These are phyloP conservation scores for Sarocladiaceae sp. DNA, from an alignment of 2,329 filamentous ascomycete genomes.

Conservation along the genomic window DNA sequence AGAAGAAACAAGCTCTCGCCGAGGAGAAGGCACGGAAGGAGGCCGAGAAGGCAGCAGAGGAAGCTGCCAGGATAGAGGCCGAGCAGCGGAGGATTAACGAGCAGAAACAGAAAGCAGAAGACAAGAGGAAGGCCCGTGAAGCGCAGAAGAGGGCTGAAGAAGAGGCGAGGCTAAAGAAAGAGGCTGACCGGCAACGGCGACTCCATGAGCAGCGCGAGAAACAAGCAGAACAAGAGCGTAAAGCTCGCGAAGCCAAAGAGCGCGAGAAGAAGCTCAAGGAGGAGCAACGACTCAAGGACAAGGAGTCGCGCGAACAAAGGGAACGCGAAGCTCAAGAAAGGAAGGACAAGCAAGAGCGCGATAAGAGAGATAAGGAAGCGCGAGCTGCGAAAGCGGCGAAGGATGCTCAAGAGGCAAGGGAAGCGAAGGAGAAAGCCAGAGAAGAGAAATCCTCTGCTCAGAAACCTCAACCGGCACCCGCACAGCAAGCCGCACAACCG, in stretches of 20 bases:
- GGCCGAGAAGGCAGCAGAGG: slow-evolving; percentile 83
- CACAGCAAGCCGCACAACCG: slow-evolving; percentile 28
- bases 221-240: slow-evolving; percentile 81
- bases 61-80: slow-evolving; percentile 68
- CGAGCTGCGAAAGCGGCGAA: slow-evolving; percentile 53
- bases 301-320: slow-evolving; percentile 67
- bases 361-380: slow-evolving; percentile 58
- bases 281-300: slow-evolving; percentile 76
- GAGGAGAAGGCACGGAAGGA: slow-evolving; percentile 87
- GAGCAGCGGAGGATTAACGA: slow-evolving; percentile 80
- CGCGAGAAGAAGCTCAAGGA: slow-evolving; percentile 83
- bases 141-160: slow-evolving; percentile 86
- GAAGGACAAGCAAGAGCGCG: slow-evolving; percentile 57
- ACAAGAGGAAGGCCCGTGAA: slow-evolving; percentile 88
- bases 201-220: slow-evolving; percentile 81
- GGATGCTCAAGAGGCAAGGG: slow-evolving; percentile 47
- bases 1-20: slow-evolving; percentile 84
- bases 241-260: slow-evolving; percentile 54
- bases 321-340: slow-evolving; percentile 66
- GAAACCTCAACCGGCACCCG: slow-evolving; percentile 20
- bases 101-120: slow-evolving; percentile 75
- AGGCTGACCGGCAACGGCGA: slow-evolving; percentile 76
- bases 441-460: slow-evolving; percentile 47
- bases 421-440: slow-evolving; percentile 60
- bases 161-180: slow-evolving; percentile 79